Percentiles rank a stretch among this genome's conserved stretches.
Evolutionary conservation across 192 early-diverging fungal genomes (phyloP).

Genomic region (Umbelopsis sp.): DNA sequence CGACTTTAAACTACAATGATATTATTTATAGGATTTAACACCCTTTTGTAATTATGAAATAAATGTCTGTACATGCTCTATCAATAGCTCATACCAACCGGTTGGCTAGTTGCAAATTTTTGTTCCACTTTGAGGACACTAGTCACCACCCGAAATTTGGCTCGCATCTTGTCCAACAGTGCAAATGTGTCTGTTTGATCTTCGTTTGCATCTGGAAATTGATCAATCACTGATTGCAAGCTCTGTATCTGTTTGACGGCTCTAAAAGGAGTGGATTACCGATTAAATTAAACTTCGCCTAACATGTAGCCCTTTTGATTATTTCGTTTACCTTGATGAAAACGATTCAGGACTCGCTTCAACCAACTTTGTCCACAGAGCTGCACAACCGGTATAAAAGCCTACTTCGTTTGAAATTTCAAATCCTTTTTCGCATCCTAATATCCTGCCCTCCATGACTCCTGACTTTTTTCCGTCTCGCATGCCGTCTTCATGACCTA

Average conservation of each 20-base stretch:
- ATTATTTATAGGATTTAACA: background rate
- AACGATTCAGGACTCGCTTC: conserved; percentile 33
- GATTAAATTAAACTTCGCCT: too few relatives aligned
- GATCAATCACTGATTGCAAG: conserved; percentile 39
- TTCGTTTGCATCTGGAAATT: conserved; percentile 53
- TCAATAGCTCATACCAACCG: conserved; percentile 32
- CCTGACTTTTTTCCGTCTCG: conserved; percentile 51
- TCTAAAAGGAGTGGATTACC: conserved; percentile 39
- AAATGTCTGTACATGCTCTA: conserved; percentile 11
- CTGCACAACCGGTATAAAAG: conserved; percentile 53
- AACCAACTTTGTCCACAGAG: conserved; percentile 46
- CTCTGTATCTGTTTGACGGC: conserved; percentile 48
- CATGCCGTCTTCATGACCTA: conserved; percentile 56
- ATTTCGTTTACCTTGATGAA: conserved; percentile 51
- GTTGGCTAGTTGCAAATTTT: conserved; percentile 24
- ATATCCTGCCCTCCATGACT: conserved; percentile 52
- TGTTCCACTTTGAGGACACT: conserved; percentile 43
- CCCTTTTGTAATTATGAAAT: conserved; percentile 17
- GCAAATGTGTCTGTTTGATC: conserved; percentile 49
- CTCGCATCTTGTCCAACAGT: conserved; percentile 53
- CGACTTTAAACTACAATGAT: conserved; percentile 37
- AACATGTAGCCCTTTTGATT: too few relatives aligned
- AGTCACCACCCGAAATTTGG: conserved; percentile 51
- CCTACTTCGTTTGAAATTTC: conserved; percentile 57
- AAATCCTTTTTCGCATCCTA: conserved; percentile 60